Evolutionary conservation across 1,284 basidiomycete genomes (phyloP).

Genomic region (Moesziomyces sp.): DNA sequence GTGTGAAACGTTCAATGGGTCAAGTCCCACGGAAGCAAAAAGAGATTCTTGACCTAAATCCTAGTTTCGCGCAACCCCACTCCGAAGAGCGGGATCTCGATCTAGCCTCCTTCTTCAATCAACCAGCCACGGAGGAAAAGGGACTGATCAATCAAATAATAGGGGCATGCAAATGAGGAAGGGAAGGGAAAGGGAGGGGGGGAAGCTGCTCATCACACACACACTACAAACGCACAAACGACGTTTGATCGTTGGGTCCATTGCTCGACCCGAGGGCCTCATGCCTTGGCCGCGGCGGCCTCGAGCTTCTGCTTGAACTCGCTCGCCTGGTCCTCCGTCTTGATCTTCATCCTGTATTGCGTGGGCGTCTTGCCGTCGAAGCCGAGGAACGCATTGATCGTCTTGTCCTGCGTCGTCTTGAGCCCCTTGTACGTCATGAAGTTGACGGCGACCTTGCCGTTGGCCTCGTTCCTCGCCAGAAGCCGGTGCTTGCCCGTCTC

Average conservation of each 20-base stretch:
- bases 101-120: conserved; percentile 64
- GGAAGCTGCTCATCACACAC: conserved; percentile 3
- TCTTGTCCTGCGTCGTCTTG: conserved; percentile 46
- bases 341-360: conserved; percentile 60
- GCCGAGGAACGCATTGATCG: conserved; percentile 52
- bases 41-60: conserved; percentile 40
- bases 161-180: conserved; percentile 31
- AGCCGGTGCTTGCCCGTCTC: conserved; percentile 46
- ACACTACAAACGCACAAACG: conserved; percentile 2
- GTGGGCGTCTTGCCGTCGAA: conserved; percentile 53
- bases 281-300: conserved; percentile 10
- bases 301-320: conserved; percentile 52
- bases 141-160: conserved; percentile 62
- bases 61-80: conserved; percentile 21
- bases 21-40: conserved; percentile 24
- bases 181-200: background rate
- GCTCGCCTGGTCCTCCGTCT: conserved; percentile 50
- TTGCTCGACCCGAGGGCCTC: background rate
- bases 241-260: background rate
- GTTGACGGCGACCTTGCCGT: conserved; percentile 60
- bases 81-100: conserved; percentile 5
- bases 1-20: conserved; percentile 48
- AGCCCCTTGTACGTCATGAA: conserved; percentile 53
- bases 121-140: conserved; percentile 45
- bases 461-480: conserved; percentile 60